Base-by-base conservation (phyloP, 371 early-diverging fungal genomes). In the Blyttiomyces sp. region DNA sequence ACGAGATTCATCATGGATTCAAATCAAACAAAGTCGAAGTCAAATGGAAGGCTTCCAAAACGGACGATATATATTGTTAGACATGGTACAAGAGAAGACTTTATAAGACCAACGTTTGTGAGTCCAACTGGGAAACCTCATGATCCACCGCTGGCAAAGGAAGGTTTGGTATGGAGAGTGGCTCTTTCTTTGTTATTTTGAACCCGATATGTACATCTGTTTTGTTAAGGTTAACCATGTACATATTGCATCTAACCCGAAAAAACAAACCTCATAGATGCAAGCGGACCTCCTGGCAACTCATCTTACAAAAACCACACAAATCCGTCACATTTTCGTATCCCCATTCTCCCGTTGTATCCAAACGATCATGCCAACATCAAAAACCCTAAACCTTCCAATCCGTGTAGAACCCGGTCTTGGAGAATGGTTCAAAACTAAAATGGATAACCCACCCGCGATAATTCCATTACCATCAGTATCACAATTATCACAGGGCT, bases 361-460 rank as follows among this genome's bases (percentile, higher is more conserved):
- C 33, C 68, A 67, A 24, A 67, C 68, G 7, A 34, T 50, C 35
- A 51, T 32, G 21, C 68, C 68, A 2, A 39, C 43, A 23, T 50
- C 63, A 21, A 7, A 34, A 7, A 5, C 21, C 1, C 35, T 32
- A 7, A 32, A 32, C 23, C 11, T 63, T 13, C 39, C 46, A n/a
- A 33, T 63, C 27, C 44, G 49, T 17, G 50, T 61, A 32, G 62
- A 67, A 34, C 46, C 50, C 11, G 68, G 68, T 24, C 43, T 67
- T 7, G 59, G 62, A 39, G 68, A 67, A 35, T 67, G 68, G 68
- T 61, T 67, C 58, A n/a, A n/a, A n/a, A n/a, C n/a, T n/a, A n/a
- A n/a, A n/a, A n/a, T n/a, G n/a, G n/a, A n/a, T n/a, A 44, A 36
- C 30, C 34, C 33, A 23, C 24, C 26, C 26, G 27, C 54, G 54